Base-by-base conservation (phyloP, 352 stramenopile genomes). In the Pythium apleroticum region DNA sequence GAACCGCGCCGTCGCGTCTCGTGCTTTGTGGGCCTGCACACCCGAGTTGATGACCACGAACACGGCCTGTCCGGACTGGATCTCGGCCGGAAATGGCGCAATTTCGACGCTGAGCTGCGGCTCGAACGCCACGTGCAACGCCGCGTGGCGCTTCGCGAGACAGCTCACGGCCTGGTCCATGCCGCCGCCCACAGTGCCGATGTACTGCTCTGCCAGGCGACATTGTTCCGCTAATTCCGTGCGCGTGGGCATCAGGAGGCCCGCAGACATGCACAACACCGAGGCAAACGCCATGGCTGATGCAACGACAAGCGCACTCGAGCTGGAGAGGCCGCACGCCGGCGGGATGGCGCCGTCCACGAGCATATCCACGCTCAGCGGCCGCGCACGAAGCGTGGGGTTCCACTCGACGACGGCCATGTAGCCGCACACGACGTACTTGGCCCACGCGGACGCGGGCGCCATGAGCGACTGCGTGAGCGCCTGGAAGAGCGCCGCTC, bases 81-180 rank as follows among this genome's bases (percentile, higher is more conserved):
- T 61, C n/a, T 68, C 54, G 20, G 30, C 22, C 20, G 75, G 71
- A 12, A 91, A 55, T 22, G 25, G 12, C 35, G 87, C 80, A 1
- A 65, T 54, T 17, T 52, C 52, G 12, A 60, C 69, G 5, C 37
- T 27, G 3, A 87, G 63, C 28, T 12, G 25, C 12, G 80, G 76
- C 14, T 63, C 45, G 59, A 96, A 96, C 31, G 79, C 55, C n/a
- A 96, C 74, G 61, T 81, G 64, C 50, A 88, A 63, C 17, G 86
- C 86, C 10, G 69, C 61, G 14, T 86, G 77, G 24, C 49, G 48
- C n/a, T 72, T 65, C 5, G 75, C 78, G 28, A 93, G 68, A 63
- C 81, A 90, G 49, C 72, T 78, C 30, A 87, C 76, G 1, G 86
- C 74, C 59, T 96, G 88, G 64, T 96, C 88, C 88, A 95, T 96